Percentiles rank a stretch among this genome's conserved stretches.
phyloP scores from a whole-genome alignment of 768 basidiomycete genomes.

The Leccinum pellstonianum region DNA sequence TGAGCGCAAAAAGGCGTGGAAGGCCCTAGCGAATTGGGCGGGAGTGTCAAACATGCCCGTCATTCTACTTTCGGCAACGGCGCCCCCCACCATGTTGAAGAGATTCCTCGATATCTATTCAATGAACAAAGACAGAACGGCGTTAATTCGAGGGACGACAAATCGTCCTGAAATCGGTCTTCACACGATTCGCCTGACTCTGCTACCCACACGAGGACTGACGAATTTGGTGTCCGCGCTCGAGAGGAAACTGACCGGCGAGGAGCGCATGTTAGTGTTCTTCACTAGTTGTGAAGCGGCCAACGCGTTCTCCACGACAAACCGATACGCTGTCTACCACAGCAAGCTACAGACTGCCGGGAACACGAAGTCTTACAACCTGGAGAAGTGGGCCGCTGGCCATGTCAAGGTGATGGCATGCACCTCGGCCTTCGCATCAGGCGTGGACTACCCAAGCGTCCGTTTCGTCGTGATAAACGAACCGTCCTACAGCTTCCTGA shows the following conservation, averaged over 20 bases:
- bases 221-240: not conserved
- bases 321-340: not conserved
- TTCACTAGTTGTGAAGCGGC: not conserved
- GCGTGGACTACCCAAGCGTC: slow-evolving; percentile 6
- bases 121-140: not conserved
- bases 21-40: not conserved
- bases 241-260: not conserved
- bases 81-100: not conserved
- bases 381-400: slow-evolving; percentile 1
- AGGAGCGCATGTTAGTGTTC: not conserved
- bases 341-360: not conserved
- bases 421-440: slow-evolving; percentile 2
- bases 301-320: not conserved
- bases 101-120: not conserved
- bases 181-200: not conserved
- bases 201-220: not conserved
- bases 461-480: slow-evolving; percentile 2
- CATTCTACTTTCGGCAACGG: slow-evolving; percentile 1
- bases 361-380: slow-evolving; percentile 1
- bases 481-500: not conserved
- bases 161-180: slow-evolving; percentile 6
- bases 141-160: not conserved
- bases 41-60: not conserved
- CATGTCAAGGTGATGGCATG: slow-evolving; percentile 4
- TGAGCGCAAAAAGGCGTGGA: not conserved